Evolutionary conservation across 805 yeast genomes (phyloP), one percentile per base, ranked within the genome.

Genomic region (Tetrapisispora pingtungensis): DNA sequence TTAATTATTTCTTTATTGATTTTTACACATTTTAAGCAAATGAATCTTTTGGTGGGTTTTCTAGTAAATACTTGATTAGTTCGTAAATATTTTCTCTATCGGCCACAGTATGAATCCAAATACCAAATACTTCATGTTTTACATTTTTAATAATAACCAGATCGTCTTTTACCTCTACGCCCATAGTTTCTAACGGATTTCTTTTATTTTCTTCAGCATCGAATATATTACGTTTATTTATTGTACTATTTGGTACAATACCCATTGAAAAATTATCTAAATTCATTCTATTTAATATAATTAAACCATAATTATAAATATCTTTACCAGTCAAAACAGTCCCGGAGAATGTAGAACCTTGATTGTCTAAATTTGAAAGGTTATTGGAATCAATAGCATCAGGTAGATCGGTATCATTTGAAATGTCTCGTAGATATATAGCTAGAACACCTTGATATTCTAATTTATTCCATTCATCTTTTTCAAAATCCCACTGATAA

Each of bases 231-330:
- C 66, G 57, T 45, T 71, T 72, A 34, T 65, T 59, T 28, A 74
- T 69, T 14, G 72, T 70, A 41, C 69, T 69, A 56, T 73, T 75
- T 10, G 83, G 78, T 14, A 82, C 65, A 20, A 84, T 66, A 0
- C 90, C 94, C 46, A 84, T 59, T 5, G 85, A 76, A 51, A 83
- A 81, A 58, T 84, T 82, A 47, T 80, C 81, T 0, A 88, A 83
- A 42, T 74, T 77, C 45, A 69, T 67, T 54, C 89, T 70, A 54
- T 84, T 83, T 52, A 83, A 59, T n/a, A 84, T 70, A 30, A 84
- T 75, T 43, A 84, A 59, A 3, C 90, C 93, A 56, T 78, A 81
- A 44, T 76, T 73, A 59, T 79, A 84, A 30, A 61, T 60, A 48
- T 67, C 70, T 35, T 49, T 55, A 2, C 68, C 68, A 14, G 47